Conservation (phyloP, 441 rosid species). For the Gossypium schwendimanii region DNA sequence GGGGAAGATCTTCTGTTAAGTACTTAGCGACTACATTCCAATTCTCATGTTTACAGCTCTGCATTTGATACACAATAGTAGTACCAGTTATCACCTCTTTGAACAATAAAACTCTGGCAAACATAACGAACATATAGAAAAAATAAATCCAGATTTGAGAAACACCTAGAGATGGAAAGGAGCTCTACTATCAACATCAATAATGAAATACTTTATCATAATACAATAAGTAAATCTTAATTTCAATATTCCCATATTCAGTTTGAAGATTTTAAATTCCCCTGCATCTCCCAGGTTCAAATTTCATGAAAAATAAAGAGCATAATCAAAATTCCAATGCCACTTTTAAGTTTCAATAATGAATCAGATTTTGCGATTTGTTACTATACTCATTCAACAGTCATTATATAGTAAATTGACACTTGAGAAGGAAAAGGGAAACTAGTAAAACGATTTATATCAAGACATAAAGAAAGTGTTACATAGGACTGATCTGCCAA, state of each 20-base stretch:
- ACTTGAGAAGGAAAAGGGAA: neutral
- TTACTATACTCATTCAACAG: neutral
- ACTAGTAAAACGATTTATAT: neutral
- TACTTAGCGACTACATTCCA: conserved; percentile 56
- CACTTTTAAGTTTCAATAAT: neutral
- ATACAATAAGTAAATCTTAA: neutral
- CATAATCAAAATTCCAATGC: neutral
- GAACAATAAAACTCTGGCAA: neutral
- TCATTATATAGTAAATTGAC: neutral
- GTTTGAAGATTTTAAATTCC: neutral
- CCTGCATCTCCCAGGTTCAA: neutral
- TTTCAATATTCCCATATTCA: neutral
- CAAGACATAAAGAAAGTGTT: neutral
- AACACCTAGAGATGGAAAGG: neutral
- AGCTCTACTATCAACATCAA: neutral
- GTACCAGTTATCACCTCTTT: neutral
- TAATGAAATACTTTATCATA: neutral
- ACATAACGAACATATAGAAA: neutral
- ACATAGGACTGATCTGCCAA: neutral
- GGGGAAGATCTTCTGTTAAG: conserved; percentile 72
- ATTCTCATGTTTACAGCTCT: conserved; percentile 55
- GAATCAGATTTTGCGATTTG: neutral
- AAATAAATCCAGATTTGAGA: neutral
- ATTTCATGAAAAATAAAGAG: neutral
- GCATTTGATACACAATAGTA: conserved; percentile 9